Conservation (phyloP, 2,329 filamentous ascomycete species). For the Cladophialophora exuberans region DNA sequence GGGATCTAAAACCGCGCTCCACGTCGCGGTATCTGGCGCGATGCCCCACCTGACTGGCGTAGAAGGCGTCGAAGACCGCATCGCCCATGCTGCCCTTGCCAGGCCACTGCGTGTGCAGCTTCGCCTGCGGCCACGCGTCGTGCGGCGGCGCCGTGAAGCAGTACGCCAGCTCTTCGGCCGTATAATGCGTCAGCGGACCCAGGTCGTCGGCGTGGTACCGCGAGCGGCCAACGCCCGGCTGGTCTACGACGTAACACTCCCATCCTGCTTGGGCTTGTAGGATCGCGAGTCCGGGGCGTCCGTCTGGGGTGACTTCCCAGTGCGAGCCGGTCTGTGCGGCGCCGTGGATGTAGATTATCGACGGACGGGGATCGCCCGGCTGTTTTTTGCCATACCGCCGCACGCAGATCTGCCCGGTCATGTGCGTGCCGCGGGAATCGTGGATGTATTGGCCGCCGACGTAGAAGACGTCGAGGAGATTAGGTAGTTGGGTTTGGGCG, state of each 20-base stretch:
- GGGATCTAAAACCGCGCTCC: slow-evolving; percentile 3
- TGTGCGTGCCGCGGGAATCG: slow-evolving; percentile 22
- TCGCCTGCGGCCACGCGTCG: slow-evolving; percentile 6
- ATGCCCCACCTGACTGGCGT: slow-evolving; percentile 13
- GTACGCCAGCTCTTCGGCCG: slow-evolving; percentile 1
- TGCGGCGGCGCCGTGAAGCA: slow-evolving; percentile 11
- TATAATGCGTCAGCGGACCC: slow-evolving; percentile 9
- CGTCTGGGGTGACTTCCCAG: slow-evolving; percentile 54
- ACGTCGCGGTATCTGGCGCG: slow-evolving; percentile 33
- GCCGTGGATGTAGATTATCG: slow-evolving; percentile 29
- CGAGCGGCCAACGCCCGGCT: slow-evolving; percentile 47
- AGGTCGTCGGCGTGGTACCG: slow-evolving; percentile 11
- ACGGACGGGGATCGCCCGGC: slow-evolving; percentile 4
- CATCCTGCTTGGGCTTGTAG: slow-evolving; percentile 10
- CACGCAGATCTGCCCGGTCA: slow-evolving; percentile 18
- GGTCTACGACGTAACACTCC: slow-evolving; percentile 43
- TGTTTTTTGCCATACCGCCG: slow-evolving; percentile 16
- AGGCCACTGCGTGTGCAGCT: slow-evolving; percentile 42
- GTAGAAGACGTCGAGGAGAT: slow-evolving; percentile 10
- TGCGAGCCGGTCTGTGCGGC: slow-evolving; percentile 35
- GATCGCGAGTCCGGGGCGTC: slow-evolving; percentile 46
- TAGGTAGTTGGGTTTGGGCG: not conserved
- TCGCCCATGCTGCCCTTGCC: slow-evolving; percentile 35
- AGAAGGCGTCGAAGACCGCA: slow-evolving; percentile 15
- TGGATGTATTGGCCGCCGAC: slow-evolving; percentile 9